Evolutionary conservation across 345 rosid species (phyloP).

Genomic region (Carallia brachiata): DNA sequence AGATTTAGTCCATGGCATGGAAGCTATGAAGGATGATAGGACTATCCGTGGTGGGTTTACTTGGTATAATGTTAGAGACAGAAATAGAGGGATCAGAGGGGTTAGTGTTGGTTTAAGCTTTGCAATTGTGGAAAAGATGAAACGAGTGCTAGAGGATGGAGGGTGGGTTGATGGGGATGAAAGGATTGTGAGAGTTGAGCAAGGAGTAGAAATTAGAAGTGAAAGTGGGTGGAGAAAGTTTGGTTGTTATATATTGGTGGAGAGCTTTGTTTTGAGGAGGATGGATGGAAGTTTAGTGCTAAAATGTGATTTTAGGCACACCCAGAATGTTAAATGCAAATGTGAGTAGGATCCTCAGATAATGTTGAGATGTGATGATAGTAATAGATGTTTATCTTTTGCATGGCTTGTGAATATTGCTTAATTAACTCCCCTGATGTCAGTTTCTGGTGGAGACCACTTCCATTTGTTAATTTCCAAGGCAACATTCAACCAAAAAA

Average conservation of each 20-base stretch:
- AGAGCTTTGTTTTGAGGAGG: conserved; percentile 58
- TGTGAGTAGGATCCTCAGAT: conserved; percentile 17
- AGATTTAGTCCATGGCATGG: conserved; percentile 39
- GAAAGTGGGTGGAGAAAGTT: conserved; percentile 46
- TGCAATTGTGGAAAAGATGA: conserved; percentile 71
- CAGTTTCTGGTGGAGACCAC: no score
- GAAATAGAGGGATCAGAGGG: conserved; percentile 12
- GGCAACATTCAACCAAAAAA: no score
- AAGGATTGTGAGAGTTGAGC: conserved; percentile 51
- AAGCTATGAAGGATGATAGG: not conserved
- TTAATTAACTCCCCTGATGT: no score
- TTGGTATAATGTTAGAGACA: conserved; percentile 46
- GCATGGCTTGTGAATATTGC: no score
- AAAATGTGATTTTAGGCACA: conserved; percentile 46
- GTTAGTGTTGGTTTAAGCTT: conserved; percentile 48
- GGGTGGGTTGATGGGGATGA: conserved; percentile 50
- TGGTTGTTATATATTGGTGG: conserved; percentile 55
- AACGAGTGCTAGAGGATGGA: conserved; percentile 61
- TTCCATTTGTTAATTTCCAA: no score
- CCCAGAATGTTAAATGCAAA: conserved; percentile 32
- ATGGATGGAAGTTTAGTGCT: conserved; percentile 50
- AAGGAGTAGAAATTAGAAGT: conserved; percentile 33
- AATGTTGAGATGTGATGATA: no score
- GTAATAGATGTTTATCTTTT: no score
- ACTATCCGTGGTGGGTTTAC: conserved; percentile 41